Percentiles rank a stretch among this genome's conserved stretches.
phyloP scores from a whole-genome alignment of 139 green algal species.

The Asterochloris sp. region DNA sequence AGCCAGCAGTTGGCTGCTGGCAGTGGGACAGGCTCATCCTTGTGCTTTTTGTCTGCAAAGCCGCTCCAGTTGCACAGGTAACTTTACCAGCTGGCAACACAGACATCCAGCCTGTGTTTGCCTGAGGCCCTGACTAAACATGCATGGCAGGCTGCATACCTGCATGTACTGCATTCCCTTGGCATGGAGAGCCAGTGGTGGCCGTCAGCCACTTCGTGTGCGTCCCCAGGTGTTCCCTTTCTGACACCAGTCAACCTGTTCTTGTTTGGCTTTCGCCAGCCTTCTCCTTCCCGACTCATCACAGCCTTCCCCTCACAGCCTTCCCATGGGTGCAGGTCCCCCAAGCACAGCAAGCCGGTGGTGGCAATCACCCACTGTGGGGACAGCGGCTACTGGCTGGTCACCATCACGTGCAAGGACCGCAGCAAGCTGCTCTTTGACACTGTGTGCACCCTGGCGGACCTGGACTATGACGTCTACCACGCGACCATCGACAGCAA shows the following conservation, averaged over 20 bases:
- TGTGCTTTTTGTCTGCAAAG: too few species aligned
- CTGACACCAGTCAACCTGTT: neutral
- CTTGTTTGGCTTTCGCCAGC: neutral
- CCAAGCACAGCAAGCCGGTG: constrained; percentile 46
- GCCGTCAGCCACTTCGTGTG: neutral
- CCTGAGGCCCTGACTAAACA: neutral
- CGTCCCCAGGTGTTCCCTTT: too few species aligned
- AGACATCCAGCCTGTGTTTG: neutral
- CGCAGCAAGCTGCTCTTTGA: constrained; percentile 85
- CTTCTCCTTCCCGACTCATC: neutral
- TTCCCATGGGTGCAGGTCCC: constrained; percentile 38
- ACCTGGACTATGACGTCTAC: constrained; percentile 93
- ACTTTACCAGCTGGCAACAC: too few species aligned
- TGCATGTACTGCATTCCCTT: neutral
- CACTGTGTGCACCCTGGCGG: constrained; percentile 82
- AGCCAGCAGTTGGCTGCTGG: neutral
- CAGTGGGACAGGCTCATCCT: too few species aligned
- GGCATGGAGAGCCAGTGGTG: neutral
- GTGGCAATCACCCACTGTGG: constrained; percentile 63
- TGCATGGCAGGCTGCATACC: neutral
- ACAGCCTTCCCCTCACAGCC: too few species aligned
- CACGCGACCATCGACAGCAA: constrained; percentile 85
- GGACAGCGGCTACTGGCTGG: constrained; percentile 78
- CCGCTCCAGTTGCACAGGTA: too few species aligned
- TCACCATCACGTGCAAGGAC: constrained; percentile 84